These are phyloP conservation scores for Cydonia oblonga DNA, from an alignment of 331 rosid genomes.

Conservation along the genomic window DNA sequence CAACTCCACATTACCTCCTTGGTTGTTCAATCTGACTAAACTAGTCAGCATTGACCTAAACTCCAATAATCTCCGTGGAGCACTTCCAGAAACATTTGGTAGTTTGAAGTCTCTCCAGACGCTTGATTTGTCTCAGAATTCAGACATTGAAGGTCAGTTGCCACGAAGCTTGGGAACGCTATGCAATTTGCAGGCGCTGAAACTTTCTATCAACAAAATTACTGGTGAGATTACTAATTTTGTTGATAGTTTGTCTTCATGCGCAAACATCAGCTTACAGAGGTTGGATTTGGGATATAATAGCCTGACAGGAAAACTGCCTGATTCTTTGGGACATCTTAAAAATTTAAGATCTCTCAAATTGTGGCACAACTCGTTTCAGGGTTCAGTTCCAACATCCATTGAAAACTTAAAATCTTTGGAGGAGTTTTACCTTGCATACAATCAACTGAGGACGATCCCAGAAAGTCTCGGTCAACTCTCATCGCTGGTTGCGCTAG, in stretches of 20 bases:
- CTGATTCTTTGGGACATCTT: constrained; percentile 2
- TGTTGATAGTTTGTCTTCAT: not conserved
- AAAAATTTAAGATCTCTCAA: not conserved
- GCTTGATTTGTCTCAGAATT: constrained; percentile 1
- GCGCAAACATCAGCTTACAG: not conserved
- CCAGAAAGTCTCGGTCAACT: constrained; percentile 5
- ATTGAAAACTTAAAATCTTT: not conserved
- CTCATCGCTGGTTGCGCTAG: not conserved
- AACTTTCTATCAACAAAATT: not conserved
- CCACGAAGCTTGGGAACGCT: not conserved
- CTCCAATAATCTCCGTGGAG: not conserved
- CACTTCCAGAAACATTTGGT: not conserved
- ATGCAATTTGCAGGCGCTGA: constrained; percentile 4
- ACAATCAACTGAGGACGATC: not conserved
- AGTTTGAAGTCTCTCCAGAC: not conserved
- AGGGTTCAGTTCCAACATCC: not conserved
- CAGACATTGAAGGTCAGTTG: not conserved
- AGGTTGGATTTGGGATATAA: not conserved
- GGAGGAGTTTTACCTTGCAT: not conserved
- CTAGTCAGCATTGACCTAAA: not conserved
- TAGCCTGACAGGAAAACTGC: not conserved
- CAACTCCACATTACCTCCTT: constrained; percentile 1
- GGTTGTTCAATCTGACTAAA: constrained; percentile 4
- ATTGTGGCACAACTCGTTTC: not conserved
- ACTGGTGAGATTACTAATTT: constrained; percentile 13